Conservation (phyloP, 2,329 filamentous ascomycete species). For the Boeremia lycopersici region DNA sequence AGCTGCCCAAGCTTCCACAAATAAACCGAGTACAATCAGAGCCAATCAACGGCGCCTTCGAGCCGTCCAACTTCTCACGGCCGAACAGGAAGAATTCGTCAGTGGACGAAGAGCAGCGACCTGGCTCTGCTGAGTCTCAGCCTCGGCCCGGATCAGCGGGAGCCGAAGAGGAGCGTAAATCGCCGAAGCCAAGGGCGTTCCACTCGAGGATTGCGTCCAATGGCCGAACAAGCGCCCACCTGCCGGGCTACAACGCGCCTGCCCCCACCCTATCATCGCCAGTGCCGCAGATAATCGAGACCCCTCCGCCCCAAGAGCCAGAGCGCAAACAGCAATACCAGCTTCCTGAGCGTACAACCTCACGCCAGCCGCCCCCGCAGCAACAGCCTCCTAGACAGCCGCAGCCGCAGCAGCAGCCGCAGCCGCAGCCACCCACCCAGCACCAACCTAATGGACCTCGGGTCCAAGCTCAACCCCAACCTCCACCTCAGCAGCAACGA, state of each 20-base stretch:
- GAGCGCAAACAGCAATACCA: conserved; percentile 37
- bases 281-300: conserved; percentile 69
- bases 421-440: conserved; percentile 24
- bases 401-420: conserved; percentile 2
- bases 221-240: conserved; percentile 60
- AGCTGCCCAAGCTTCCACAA: conserved; percentile 50
- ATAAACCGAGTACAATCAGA: conserved; percentile 73
- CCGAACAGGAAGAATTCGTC: conserved; percentile 51
- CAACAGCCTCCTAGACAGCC: conserved; percentile 17
- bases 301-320: conserved; percentile 53
- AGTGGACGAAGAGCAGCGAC: conserved; percentile 23
- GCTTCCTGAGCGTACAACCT: conserved; percentile 60
- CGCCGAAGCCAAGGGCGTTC: conserved; percentile 55
- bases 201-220: conserved; percentile 63
- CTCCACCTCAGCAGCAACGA: conserved; percentile 27
- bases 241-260: conserved; percentile 53
- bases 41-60: conserved; percentile 55
- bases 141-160: conserved; percentile 23
- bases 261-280: conserved; percentile 15
- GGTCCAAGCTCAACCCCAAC: conserved; percentile 21
- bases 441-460: conserved; percentile 21
- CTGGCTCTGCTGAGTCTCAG: conserved; percentile 35
- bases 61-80: conserved; percentile 64
- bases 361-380: conserved; percentile 46
- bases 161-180: conserved; percentile 39